Percentiles rank a stretch among this genome's conserved stretches.
Conservation (phyloP, 805 yeast species). For the Saccharomycopsis fermentans region DNA sequence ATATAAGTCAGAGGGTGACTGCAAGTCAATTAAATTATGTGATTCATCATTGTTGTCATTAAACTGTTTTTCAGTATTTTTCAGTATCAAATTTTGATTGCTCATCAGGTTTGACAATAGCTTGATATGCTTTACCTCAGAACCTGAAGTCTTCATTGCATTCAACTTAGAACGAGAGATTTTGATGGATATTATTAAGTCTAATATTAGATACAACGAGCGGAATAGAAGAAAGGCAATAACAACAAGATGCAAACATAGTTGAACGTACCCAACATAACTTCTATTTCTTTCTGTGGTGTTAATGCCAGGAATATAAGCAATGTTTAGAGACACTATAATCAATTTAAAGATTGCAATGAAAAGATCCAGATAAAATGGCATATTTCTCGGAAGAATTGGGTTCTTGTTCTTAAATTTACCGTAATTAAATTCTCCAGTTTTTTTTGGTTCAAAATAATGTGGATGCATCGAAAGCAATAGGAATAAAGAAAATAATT, state of each 20-base stretch:
- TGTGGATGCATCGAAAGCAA: constrained; percentile 26
- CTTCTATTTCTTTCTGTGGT: constrained; percentile 32
- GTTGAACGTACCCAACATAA: constrained; percentile 34
- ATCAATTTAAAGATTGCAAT: constrained; percentile 31
- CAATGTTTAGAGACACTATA: constrained; percentile 33
- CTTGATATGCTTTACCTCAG: not conserved
- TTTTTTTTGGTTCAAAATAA: constrained; percentile 16
- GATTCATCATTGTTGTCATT: not conserved
- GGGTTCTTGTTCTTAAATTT: not conserved
- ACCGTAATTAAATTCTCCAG: not conserved
- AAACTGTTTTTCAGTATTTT: not conserved
- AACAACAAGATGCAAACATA: constrained; percentile 28
- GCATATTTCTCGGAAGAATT: constrained; percentile 23
- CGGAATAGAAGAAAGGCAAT: constrained; percentile 18
- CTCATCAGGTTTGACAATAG: not conserved
- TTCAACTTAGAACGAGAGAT: not conserved
- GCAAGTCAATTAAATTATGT: not conserved
- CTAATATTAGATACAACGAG: constrained; percentile 3
- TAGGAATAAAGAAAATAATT: constrained; percentile 24
- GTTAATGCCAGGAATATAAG: constrained; percentile 30
- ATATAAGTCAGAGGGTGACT: not conserved
- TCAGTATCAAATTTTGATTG: not conserved
- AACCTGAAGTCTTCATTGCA: not conserved
- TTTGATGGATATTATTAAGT: constrained; percentile 4
- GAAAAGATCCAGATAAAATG: constrained; percentile 24